A percentile compares a stretch with the other conserved stretches of the same genome.
phyloP scores from a whole-genome alignment of 805 yeast species.

The Lipomyces mesembrius region DNA sequence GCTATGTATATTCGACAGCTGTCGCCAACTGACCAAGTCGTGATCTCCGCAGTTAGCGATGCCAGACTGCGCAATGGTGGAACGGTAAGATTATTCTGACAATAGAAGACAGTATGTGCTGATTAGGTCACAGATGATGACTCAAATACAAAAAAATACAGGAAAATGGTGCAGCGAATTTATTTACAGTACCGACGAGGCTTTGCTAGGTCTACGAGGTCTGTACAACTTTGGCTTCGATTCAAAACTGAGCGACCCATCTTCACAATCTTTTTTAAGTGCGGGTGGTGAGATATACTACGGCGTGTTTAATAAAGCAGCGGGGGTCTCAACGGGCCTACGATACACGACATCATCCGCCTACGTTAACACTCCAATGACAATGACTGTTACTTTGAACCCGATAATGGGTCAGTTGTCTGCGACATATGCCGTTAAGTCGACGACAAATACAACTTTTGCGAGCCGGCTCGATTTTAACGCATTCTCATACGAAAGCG shows the following conservation, averaged over 20 bases:
- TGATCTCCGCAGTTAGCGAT: conserved; percentile 76
- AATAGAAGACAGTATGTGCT: conserved; percentile 37
- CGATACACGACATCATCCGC: conserved; percentile 85
- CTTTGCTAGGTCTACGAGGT: conserved; percentile 78
- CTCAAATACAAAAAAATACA: conserved; percentile 71
- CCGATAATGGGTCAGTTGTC: conserved; percentile 90
- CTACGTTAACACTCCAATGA: conserved; percentile 84
- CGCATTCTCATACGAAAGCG: conserved; percentile 85
- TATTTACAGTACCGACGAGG: conserved; percentile 81
- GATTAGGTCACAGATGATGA: conserved; percentile 54
- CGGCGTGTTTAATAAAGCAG: conserved; percentile 80
- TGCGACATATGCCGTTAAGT: conserved; percentile 83
- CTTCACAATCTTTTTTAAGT: conserved; percentile 58
- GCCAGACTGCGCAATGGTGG: conserved; percentile 59
- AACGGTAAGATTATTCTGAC: conserved; percentile 40
- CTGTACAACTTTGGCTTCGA: conserved; percentile 65
- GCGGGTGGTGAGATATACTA: conserved; percentile 90
- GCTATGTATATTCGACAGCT: conserved; percentile 79
- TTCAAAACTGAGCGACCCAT: conserved; percentile 21
- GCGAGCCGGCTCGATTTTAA: conserved; percentile 88
- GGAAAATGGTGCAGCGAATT: conserved; percentile 71
- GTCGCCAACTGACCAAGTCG: conserved; percentile 62
- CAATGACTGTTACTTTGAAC: conserved; percentile 83
- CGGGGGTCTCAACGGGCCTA: conserved; percentile 84
- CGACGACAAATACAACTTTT: conserved; percentile 74